Base-by-base conservation (phyloP, 1,284 basidiomycete genomes). In the Pseudozyma hubeiensis region DNA sequence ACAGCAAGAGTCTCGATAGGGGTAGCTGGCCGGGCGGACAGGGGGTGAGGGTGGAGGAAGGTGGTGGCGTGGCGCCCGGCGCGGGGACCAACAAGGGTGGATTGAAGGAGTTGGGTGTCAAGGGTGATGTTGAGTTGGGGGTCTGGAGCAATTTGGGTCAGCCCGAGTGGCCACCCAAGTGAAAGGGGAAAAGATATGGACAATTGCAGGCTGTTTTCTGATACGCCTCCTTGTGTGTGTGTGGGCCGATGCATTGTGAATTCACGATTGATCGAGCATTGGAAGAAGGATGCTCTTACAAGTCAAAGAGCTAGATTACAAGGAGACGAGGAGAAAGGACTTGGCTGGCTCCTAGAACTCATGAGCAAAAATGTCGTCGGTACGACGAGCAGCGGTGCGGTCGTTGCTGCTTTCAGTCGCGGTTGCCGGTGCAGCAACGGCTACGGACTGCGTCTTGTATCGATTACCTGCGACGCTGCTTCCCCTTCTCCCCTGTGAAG, bases 81-180 rank as follows among this genome's bases (percentile, higher is more conserved):
- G 67, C 70, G 24, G 76, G 70, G 1, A 73, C 64, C n/a, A 29
- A 35, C 9, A 78, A 71, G 52, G 77, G 72, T 7, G 45, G 16
- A 0, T 39, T 77, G 41, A 72, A 75, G 41, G 51, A 60, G 52
- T 43, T 68, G 53, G 64, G 59, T 7, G 66, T 75, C 10, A 39
- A 53, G 24, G 77, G 77, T 5, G 77, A 79, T 56, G 50, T 79
- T 3, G 77, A 79, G 64, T 49, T 57, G n/a, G 64, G 72, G 2
- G 68, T 75, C 7, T 79, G 77, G 77, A 17, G 9, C 5, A 64
- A 71, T 35, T 55, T 78, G 39, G 76, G 74, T 14, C 57, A 55
- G 52, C 76, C 76, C 1, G 66, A 76, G 29, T 78, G 76, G 76
- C 73, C 75, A 17, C 77, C 74, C 8, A 16, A 52, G 30, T 64